Conservation (phyloP, 495 filamentous ascomycete genomes). For the Tuber calosporum region DNA sequence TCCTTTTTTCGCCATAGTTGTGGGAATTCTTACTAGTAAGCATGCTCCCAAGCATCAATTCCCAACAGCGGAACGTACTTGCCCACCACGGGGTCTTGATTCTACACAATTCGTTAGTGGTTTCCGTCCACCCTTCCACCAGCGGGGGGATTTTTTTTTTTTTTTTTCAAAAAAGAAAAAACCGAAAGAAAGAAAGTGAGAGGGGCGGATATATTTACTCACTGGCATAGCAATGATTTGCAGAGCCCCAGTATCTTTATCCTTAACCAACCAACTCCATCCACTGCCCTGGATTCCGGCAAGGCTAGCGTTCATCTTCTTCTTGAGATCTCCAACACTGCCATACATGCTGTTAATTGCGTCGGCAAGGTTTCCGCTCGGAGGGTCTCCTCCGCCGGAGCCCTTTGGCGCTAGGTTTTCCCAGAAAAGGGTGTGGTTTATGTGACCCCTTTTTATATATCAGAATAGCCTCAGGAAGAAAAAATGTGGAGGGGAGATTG, state of each 20-base stretch:
- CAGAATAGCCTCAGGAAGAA: not conserved
- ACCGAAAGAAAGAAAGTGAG: too few species aligned
- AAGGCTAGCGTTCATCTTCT: constrained; percentile 74
- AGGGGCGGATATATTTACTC: not conserved
- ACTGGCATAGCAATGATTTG: constrained; percentile 67
- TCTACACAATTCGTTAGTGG: constrained; percentile 34
- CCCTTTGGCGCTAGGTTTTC: constrained; percentile 81
- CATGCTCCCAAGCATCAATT: constrained; percentile 97
- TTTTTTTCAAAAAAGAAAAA: too few species aligned
- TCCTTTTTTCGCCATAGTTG: not conserved
- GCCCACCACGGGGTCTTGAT: constrained; percentile 90
- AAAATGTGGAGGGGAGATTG: not conserved
- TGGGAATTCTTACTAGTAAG: constrained; percentile 56
- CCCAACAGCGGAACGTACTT: constrained; percentile 81
- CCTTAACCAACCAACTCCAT: constrained; percentile 95
- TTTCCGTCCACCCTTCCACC: not conserved
- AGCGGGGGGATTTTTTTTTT: not conserved
- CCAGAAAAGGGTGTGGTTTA: constrained; percentile 96
- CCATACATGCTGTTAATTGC: constrained; percentile 77
- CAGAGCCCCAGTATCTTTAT: constrained; percentile 70
- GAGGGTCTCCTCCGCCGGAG: constrained; percentile 64
- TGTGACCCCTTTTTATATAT: constrained; percentile 56
- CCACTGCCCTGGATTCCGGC: constrained; percentile 89
- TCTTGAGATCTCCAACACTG: constrained; percentile 65
- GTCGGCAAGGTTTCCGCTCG: constrained; percentile 53